phyloP scores from a whole-genome alignment of 192 early-diverging fungal species.

The Dispira simplex region DNA sequence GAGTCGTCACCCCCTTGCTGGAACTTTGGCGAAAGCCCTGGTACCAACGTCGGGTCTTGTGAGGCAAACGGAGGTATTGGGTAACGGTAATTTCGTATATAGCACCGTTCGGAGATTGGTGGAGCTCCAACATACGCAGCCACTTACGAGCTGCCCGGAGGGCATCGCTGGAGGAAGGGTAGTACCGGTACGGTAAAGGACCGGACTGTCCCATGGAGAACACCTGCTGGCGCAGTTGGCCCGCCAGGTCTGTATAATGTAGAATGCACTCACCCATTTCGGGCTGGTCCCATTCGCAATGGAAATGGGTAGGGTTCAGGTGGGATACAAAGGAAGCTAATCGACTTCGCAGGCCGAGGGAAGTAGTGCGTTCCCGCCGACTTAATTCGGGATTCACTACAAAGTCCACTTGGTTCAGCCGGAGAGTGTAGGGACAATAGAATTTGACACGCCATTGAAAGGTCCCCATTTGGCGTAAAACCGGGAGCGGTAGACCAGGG shows the following conservation, averaged over 20 bases:
- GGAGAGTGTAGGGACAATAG: too few species aligned
- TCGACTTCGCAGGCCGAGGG: too few species aligned
- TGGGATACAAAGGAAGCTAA: not conserved
- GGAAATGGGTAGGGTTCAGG: not conserved
- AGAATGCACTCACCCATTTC: not conserved
- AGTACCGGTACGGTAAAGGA: not conserved
- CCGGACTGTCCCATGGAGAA: not conserved
- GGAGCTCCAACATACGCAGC: not conserved
- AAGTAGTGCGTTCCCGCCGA: too few species aligned
- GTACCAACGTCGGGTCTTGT: not conserved
- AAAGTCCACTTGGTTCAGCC: too few species aligned
- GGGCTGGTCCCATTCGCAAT: not conserved
- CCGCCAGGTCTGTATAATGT: not conserved
- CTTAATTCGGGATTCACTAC: too few species aligned
- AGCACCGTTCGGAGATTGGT: too few species aligned
- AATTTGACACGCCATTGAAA: too few species aligned
- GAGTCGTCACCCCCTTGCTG: not conserved
- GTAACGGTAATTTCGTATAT: conserved; percentile 1
- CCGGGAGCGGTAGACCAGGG: too few species aligned
- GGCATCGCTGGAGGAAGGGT: not conserved
- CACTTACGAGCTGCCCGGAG: not conserved
- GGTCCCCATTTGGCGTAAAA: too few species aligned
- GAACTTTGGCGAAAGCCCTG: not conserved
- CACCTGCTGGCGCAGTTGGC: not conserved
- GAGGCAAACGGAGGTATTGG: conserved; percentile 9